A percentile compares a stretch with the other conserved stretches of the same genome.
phyloP scores from a whole-genome alignment of 257 asterid species.

The Salvia hispanica region DNA sequence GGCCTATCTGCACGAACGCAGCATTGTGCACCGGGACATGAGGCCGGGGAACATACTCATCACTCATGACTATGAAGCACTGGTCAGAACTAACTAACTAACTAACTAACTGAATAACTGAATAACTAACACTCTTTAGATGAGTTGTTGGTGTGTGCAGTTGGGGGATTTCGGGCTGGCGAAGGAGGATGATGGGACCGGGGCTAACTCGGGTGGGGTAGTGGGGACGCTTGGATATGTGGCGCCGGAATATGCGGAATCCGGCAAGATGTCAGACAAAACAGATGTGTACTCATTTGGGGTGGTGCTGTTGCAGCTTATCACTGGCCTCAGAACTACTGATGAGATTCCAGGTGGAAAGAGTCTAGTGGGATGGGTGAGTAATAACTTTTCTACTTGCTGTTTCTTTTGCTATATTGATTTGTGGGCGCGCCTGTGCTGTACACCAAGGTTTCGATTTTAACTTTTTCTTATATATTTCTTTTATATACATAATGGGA shows the following conservation, averaged over 20 bases:
- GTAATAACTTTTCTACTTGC: neutral
- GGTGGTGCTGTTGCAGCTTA: slow-evolving; percentile 64
- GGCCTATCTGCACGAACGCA: slow-evolving; percentile 54
- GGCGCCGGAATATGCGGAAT: slow-evolving; percentile 81
- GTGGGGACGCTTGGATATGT: slow-evolving; percentile 77
- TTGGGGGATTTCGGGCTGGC: slow-evolving; percentile 87
- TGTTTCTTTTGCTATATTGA: too few relatives aligned
- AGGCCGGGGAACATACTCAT: slow-evolving; percentile 74
- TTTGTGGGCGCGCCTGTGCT: too few relatives aligned
- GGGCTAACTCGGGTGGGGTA: slow-evolving; percentile 38
- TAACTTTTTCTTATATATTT: too few relatives aligned
- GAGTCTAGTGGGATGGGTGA: slow-evolving; percentile 78
- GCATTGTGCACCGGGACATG: slow-evolving; percentile 71
- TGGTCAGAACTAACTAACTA: slow-evolving; percentile 37
- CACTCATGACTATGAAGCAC: slow-evolving; percentile 71
- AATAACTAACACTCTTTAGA: too few relatives aligned
- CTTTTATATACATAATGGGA: too few relatives aligned
- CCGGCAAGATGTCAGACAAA: slow-evolving; percentile 65
- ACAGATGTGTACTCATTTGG: slow-evolving; percentile 81
- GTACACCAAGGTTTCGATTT: too few relatives aligned
- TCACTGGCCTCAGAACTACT: slow-evolving; percentile 59
- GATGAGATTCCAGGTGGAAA: slow-evolving; percentile 55
- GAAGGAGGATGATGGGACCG: slow-evolving; percentile 43
- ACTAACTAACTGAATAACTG: too few relatives aligned
- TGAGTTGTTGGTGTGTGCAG: slow-evolving; percentile 28